Base-by-base conservation (phyloP, 75 land plant genomes). In the Chamaecyparis obtusa region DNA sequence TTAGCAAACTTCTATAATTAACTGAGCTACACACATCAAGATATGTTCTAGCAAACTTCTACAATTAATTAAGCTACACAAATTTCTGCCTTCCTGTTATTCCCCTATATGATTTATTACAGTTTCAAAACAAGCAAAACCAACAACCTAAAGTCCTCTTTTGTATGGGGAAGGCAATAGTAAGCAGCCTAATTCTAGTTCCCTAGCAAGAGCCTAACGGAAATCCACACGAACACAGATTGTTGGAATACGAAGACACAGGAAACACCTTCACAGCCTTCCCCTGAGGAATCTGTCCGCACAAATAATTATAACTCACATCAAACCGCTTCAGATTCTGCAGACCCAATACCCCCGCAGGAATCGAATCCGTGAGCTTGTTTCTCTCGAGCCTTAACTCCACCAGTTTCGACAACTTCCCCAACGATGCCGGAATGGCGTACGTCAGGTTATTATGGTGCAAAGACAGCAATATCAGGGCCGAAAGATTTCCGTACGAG, bases 311-410 rank as follows among this genome's bases (percentile, higher is more conserved):
- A 6, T 30, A 30, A 2, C 75, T 71, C 75, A 71, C 75, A 71
- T 71, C 75, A 10, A 71, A 30, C 9, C 30, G 33, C 33, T 71
- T 71, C 75, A 71, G 75, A 71, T 71, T 71, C 75, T 30, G 30
- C 35, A 71, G 30, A 6, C 13, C 30, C 75, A 71, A 71, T 30
- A 71, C 30, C 75, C 9, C 75, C 30, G 9, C 75, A 71, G 75
- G 75, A 71, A 71, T 32, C 75, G 75, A 30, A 3, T 95, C 96
- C 5, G 90, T 88, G 49, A 96, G 87, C 43, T 24, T 44, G 56
- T 94, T 94, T 24, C 89, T 90, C 17, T 88, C 91, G 10, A 94
- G 84, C 81, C 91, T 91, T 30, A 95, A 90, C 19, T 89, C 86
- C 14, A 88, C 83, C 55, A 95, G 86, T 32, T 88, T 91, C 44